phyloP scores from a whole-genome alignment of 73 alveolate genomes.

The Durusdinium trenchii region DNA sequence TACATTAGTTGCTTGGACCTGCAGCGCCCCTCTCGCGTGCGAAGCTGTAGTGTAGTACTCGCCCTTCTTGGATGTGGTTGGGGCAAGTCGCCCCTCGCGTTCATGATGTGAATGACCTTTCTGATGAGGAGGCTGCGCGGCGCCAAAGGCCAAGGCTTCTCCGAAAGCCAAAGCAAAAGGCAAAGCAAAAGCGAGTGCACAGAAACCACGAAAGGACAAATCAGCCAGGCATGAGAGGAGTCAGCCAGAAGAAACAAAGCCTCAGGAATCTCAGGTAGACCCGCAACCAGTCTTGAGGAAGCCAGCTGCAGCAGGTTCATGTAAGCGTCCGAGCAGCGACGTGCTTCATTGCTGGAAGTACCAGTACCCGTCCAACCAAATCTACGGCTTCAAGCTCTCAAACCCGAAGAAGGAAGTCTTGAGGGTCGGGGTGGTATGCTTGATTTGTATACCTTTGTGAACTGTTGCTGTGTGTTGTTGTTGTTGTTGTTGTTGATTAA shows the following conservation, averaged over 20 bases:
- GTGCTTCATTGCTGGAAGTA: neutral
- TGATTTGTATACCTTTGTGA: neutral
- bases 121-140: neutral
- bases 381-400: neutral
- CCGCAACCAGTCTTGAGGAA: neutral
- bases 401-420: neutral
- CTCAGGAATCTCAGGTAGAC: neutral
- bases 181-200: no score
- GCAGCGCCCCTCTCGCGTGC: no score
- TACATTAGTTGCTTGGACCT: no score
- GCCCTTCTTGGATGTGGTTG: no score
- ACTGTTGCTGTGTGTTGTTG: neutral
- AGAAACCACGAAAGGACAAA: no score
- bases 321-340: neutral
- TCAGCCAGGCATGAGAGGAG: no score
- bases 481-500: no score
- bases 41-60: no score
- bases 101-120: neutral
- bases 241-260: neutral
- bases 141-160: neutral
- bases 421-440: conserved; percentile 1
- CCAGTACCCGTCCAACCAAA: neutral
- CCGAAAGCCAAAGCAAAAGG: no score
- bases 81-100: neutral
- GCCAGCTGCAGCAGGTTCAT: conserved; percentile 3